Base-by-base conservation (phyloP, 2,329 filamentous ascomycete species). In the Aspergillus phoenicis region DNA sequence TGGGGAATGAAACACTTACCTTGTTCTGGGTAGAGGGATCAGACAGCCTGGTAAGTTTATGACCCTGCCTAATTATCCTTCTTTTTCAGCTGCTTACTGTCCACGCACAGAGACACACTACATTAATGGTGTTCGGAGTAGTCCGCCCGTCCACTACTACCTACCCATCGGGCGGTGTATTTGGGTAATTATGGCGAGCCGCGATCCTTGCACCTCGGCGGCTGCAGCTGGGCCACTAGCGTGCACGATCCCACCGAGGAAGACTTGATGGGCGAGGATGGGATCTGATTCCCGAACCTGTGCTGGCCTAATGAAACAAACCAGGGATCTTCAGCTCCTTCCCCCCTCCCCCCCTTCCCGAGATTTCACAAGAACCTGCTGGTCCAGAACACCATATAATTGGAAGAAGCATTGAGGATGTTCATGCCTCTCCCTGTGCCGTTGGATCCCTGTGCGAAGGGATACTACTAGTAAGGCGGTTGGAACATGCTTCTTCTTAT, bases 161-260 rank as follows among this genome's bases (percentile, higher is more conserved):
- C 41, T 22, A 45, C 41, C 41, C 22, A 45, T 24, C 41, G 41
- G 41, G 41, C 22, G 22, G 20, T 45, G 41, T 24, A 24, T 45
- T 55, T 24, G 24, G 33, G 52, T 45, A 55, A 55, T 55, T 13
- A 55, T 55, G 38, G 30, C 38, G 52, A 43, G 39, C 24, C 43
- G 52, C 38, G 33, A 52, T 51, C 45, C 55, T 58, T 58, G 52
- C 52, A 55, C 39, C 52, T 24, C 36, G 20, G 51, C 30, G 36
- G 33, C 51, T 26, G 30, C 51, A 36, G 36, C 33, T 39, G 33
- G 30, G 26, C 38, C 15, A 52, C 38, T 60, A 57, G 58, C 52
- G 58, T 53, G 58, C 58, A 60, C 58, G 58, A 60, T 60, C 58
- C 52, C 24, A 55, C 52, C 33, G 11, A 41, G 8, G 36, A 38